Base-by-base conservation (phyloP, 805 yeast species). In the Kuraishia piskuri region DNA sequence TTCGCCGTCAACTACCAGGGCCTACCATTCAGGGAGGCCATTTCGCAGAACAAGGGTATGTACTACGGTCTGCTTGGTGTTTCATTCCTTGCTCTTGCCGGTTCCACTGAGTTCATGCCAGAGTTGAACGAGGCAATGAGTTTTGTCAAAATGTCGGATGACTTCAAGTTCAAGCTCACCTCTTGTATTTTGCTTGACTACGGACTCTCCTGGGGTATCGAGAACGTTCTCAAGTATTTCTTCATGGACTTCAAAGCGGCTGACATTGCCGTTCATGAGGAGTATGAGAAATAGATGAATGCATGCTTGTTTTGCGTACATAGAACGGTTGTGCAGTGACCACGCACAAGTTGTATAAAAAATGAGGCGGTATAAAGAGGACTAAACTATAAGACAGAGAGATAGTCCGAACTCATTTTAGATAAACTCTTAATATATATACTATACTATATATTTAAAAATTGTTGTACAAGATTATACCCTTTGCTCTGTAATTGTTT, bases 1-100 rank as follows among this genome's bases (percentile, higher is more conserved):
- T 94, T 91, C 75, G 97, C 97, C 21, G 97, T 94, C 55, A 94
- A 94, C 73, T 94, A 94, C 71, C 96, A 90, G 74, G 99, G 99
- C 53, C 84, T 87, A 61, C 99, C 99, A 53, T 94, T 94, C 75
- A 86, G 96, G 68, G 96, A 94, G 72, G 82, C 89, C 54, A 86
- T 94, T 62, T 76, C 75, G 52, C 96, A 87, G 68, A 94, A 94
- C 73, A 88, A 85, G 71, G 98, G 97, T 59, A 94, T 94, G 98
- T 92, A 86, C 73, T 92, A 89, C 61, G 99, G 99, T 22, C 77
- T 94, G 54, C 66, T 92, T 40, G 96, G 96, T 59, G 97, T 92
- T 59, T 86, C 96, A 22, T 89, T 80, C 46, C 77, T 94, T 63
- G 96, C 97, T 1, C 69, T 94, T 54, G 79, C 92, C 10, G 96